Percentiles rank a stretch among this genome's conserved stretches.
These are phyloP conservation scores for Galerina marginata DNA, from an alignment of 768 basidiomycete genomes.

Conservation along the genomic window DNA sequence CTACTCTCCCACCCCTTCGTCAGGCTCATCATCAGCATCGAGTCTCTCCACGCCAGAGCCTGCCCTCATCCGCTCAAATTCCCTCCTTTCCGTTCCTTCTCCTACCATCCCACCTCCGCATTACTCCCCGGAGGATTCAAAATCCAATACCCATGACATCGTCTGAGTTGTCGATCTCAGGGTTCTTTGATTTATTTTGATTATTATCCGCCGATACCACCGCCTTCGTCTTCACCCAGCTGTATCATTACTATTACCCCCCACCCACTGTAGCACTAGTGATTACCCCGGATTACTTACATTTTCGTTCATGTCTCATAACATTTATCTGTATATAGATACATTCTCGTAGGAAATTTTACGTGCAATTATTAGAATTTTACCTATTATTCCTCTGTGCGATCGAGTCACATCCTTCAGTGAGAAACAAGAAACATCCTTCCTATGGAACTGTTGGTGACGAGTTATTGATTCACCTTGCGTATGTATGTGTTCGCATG, in stretches of 20 bases:
- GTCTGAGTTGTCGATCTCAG: slow-evolving; percentile 20
- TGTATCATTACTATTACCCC: slow-evolving; percentile 4
- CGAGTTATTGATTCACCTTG: too few relatives aligned
- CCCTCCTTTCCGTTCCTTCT: slow-evolving; percentile 29
- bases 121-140: slow-evolving; percentile 19
- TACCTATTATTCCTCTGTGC: not conserved
- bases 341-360: not conserved
- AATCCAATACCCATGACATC: slow-evolving; percentile 28
- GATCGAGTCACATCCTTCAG: too few relatives aligned
- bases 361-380: not conserved
- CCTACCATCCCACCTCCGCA: not conserved
- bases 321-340: not conserved
- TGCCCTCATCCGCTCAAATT: slow-evolving; percentile 36
- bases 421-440: too few relatives aligned
- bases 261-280: slow-evolving; percentile 22
- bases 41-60: slow-evolving; percentile 34
- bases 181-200: slow-evolving; percentile 7
- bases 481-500: too few relatives aligned
- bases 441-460: too few relatives aligned
- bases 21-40: slow-evolving; percentile 42
- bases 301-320: not conserved
- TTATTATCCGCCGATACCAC: not conserved
- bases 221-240: not conserved
- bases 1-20: slow-evolving; percentile 39
- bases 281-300: not conserved